phyloP scores from a whole-genome alignment of 495 filamentous ascomycete species.

The Penicillium bialowiezense region DNA sequence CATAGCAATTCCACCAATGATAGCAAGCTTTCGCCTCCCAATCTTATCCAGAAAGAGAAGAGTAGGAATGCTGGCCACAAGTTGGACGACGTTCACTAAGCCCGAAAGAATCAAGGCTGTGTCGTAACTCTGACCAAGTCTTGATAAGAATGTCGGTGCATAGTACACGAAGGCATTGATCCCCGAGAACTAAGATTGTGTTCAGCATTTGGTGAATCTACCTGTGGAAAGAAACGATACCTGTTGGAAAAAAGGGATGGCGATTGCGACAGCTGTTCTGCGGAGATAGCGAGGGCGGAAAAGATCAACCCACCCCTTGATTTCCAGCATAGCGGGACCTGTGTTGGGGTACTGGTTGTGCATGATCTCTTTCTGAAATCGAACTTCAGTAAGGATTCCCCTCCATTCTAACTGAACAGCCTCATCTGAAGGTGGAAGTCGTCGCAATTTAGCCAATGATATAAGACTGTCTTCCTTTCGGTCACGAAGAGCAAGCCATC shows the following conservation, averaged over 20 bases:
- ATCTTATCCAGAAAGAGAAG: slow-evolving; percentile 19
- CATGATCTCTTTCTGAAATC: slow-evolving; percentile 18
- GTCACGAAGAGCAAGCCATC: slow-evolving; percentile 64
- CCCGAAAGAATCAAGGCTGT: slow-evolving; percentile 26
- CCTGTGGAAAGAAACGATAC: neutral
- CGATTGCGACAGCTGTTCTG: slow-evolving; percentile 15
- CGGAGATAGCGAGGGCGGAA: slow-evolving; percentile 14
- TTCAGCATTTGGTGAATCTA: neutral
- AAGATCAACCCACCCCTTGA: slow-evolving; percentile 15
- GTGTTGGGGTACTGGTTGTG: slow-evolving; percentile 10
- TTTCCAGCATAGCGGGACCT: neutral
- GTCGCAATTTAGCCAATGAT: slow-evolving; percentile 43
- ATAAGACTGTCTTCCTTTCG: slow-evolving; percentile 58
- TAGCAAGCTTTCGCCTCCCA: slow-evolving; percentile 20
- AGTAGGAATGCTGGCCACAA: slow-evolving; percentile 14
- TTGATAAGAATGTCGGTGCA: slow-evolving; percentile 25
- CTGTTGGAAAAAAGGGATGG: slow-evolving; percentile 21
- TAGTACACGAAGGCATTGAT: slow-evolving; percentile 34
- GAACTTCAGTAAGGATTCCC: slow-evolving; percentile 19
- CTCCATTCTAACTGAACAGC: slow-evolving; percentile 20
- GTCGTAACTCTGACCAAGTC: slow-evolving; percentile 19
- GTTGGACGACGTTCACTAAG: slow-evolving; percentile 24
- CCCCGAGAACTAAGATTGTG: slow-evolving; percentile 20
- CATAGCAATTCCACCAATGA: slow-evolving; percentile 18
- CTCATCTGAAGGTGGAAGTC: slow-evolving; percentile 16